Evolutionary conservation across 208 protist species (phyloP).

Genomic region (Trypanosoma scelopori): DNA sequence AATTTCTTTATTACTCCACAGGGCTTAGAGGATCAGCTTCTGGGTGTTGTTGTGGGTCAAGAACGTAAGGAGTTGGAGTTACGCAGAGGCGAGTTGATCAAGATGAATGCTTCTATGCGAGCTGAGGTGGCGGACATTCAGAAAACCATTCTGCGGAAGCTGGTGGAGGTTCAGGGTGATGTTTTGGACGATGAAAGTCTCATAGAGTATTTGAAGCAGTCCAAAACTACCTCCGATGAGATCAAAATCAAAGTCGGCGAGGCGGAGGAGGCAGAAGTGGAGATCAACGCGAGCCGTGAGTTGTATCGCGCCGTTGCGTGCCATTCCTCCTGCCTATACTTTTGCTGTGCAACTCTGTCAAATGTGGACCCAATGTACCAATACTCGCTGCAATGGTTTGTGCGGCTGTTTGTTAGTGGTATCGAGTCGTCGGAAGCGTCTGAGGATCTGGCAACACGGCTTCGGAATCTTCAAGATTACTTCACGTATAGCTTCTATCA

Average conservation of each 20-base stretch:
- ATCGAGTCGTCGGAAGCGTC: conserved; percentile 86
- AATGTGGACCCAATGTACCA: conserved; percentile 97
- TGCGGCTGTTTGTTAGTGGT: conserved; percentile 93
- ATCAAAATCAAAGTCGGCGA: conserved; percentile 94
- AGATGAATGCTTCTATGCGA: conserved; percentile 96
- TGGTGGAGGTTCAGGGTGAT: conserved; percentile 94
- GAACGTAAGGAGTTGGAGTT: conserved; percentile 97
- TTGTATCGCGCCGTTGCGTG: conserved; percentile 95
- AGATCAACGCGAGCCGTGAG: conserved; percentile 96
- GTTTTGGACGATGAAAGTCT: conserved; percentile 98
- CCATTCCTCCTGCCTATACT: conserved; percentile 96
- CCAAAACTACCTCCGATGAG: conserved; percentile 94
- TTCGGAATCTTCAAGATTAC: conserved; percentile 90
- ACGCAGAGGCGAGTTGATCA: conserved; percentile 93
- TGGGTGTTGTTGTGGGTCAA: conserved; percentile 96
- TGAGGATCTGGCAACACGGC: conserved; percentile 78
- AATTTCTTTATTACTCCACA: conserved; percentile 98
- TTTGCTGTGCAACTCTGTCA: conserved; percentile 96
- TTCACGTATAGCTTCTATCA: conserved; percentile 97
- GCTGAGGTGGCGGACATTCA: conserved; percentile 96
- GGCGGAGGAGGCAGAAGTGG: conserved; percentile 95
- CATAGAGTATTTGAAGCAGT: conserved; percentile 95
- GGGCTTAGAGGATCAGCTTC: conserved; percentile 98
- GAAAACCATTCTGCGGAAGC: conserved; percentile 95
- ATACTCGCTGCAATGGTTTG: conserved; percentile 98